A percentile compares a stretch with the other conserved stretches of the same genome.
These are phyloP conservation scores for Tricholoma sp. DNA, from an alignment of 768 basidiomycete species.

Conservation along the genomic window DNA sequence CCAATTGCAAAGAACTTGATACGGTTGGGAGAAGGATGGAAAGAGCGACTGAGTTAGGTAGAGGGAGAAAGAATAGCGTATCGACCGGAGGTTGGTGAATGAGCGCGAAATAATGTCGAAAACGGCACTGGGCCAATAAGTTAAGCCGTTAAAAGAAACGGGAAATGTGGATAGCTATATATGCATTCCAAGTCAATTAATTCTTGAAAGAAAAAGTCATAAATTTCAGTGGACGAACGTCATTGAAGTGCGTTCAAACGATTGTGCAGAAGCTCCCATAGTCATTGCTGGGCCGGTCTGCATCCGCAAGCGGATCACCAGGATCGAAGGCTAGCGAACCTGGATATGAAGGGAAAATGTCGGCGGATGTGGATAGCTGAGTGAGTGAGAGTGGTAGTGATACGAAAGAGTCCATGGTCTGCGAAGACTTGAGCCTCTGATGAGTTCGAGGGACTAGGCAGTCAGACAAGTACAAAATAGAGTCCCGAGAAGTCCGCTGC, in stretches of 20 bases:
- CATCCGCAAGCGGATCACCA: neutral
- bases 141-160: neutral
- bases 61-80: no score
- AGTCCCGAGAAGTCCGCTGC: neutral
- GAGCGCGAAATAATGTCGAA: neutral
- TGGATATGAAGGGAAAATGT: neutral
- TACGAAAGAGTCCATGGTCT: conserved; percentile 6
- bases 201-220: neutral
- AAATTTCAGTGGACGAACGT: neutral
- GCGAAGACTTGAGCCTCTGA: neutral
- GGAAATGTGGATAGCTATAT: neutral
- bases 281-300: conserved; percentile 2
- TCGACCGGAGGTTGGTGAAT: no score
- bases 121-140: neutral
- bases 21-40: no score
- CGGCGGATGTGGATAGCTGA: neutral
- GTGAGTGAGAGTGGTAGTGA: neutral
- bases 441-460: no score
- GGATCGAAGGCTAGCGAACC: neutral
- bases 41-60: neutral
- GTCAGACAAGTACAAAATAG: no score
- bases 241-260: neutral
- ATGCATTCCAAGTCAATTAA: neutral
- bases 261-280: conserved; percentile 4
- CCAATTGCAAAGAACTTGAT: no score